phyloP scores from a whole-genome alignment of 257 asterid genomes.

The Solanum medicagineum region DNA sequence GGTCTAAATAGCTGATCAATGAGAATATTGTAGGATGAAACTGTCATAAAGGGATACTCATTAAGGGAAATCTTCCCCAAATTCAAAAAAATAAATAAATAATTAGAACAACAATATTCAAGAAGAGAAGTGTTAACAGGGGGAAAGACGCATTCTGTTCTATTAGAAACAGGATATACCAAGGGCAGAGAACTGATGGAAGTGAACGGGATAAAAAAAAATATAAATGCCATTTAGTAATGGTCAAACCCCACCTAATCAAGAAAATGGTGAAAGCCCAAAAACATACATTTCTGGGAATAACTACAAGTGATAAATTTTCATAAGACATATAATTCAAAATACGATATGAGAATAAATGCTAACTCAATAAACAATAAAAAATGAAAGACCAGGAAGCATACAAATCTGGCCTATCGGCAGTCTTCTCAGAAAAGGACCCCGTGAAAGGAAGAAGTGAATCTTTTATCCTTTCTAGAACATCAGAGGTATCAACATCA shows the following conservation, averaged over 20 bases:
- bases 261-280: neutral
- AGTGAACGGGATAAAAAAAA: neutral
- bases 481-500: constrained; percentile 96
- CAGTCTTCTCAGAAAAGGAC: constrained; percentile 78
- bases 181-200: neutral
- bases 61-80: neutral
- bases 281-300: neutral
- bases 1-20: neutral
- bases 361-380: neutral
- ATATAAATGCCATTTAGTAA: neutral
- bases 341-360: neutral
- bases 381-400: constrained; percentile 11
- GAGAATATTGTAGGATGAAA: neutral
- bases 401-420: constrained; percentile 80
- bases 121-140: neutral
- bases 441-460: constrained; percentile 86
- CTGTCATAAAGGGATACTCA: neutral
- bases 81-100: neutral
- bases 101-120: neutral
- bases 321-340: neutral
- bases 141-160: neutral
- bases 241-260: neutral
- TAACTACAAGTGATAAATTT: neutral
- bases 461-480: constrained; percentile 78
- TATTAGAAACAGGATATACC: neutral